These are phyloP conservation scores for Microbotryum scabiosae DNA, from an alignment of 1,284 basidiomycete species.

Conservation along the genomic window DNA sequence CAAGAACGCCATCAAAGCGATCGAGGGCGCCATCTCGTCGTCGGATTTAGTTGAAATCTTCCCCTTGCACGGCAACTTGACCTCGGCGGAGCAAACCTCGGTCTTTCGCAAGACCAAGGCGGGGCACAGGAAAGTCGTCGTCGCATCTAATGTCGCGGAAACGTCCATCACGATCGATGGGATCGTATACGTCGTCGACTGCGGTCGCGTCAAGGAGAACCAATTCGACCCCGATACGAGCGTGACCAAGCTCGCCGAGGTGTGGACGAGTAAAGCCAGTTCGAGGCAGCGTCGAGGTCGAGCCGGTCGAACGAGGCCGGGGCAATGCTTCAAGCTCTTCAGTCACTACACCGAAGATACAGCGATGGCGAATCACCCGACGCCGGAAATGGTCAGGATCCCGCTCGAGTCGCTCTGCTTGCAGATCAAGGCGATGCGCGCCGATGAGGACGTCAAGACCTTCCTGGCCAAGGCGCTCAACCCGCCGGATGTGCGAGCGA, in stretches of 20 bases:
- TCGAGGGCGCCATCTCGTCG: constrained; percentile 41
- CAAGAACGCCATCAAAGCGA: constrained; percentile 63
- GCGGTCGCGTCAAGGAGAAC: constrained; percentile 83
- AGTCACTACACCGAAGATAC: constrained; percentile 60
- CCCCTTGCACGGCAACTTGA: constrained; percentile 83
- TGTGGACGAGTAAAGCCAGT: constrained; percentile 70
- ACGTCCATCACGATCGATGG: constrained; percentile 87
- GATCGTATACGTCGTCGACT: constrained; percentile 73
- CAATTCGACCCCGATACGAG: constrained; percentile 68
- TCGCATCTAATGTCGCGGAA: constrained; percentile 79
- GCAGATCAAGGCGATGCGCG: constrained; percentile 71
- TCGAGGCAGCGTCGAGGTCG: constrained; percentile 77
- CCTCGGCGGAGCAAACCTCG: constrained; percentile 69
- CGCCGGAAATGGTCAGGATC: constrained; percentile 82
- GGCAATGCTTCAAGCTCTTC: constrained; percentile 75
- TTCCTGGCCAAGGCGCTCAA: constrained; percentile 64
- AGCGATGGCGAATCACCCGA: constrained; percentile 62
- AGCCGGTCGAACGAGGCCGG: constrained; percentile 78
- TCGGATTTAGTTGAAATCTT: constrained; percentile 54
- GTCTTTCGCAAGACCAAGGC: constrained; percentile 57
- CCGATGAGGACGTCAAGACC: constrained; percentile 70
- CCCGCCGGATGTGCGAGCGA: constrained; percentile 65
- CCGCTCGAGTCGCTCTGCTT: constrained; percentile 77
- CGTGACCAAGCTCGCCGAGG: constrained; percentile 67
- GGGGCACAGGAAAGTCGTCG: constrained; percentile 70